A percentile compares a stretch with the other conserved stretches of the same genome.
phyloP scores from a whole-genome alignment of 2,329 filamentous ascomycete genomes.

The Helotiales sp. region DNA sequence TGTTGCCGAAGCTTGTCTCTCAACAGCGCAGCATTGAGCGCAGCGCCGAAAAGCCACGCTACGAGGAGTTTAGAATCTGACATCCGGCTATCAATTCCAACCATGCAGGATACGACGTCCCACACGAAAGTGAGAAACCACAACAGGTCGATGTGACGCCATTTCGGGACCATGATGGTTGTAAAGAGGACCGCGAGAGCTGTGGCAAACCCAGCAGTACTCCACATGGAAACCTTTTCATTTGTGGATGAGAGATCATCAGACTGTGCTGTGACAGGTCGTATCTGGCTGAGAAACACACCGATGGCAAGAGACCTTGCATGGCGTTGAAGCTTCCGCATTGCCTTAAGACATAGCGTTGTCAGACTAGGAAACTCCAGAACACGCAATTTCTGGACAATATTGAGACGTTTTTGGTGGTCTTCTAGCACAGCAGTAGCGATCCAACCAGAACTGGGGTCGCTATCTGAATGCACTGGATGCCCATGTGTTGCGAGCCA shows the following conservation, averaged over 20 bases:
- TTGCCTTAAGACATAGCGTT: background rate
- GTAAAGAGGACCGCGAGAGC: background rate
- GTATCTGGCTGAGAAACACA: background rate
- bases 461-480: background rate
- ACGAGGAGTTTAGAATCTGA: background rate
- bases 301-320: background rate
- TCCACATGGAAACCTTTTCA: background rate
- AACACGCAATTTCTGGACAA: no score
- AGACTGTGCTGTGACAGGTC: background rate
- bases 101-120: background rate
- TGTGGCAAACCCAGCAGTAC: background rate
- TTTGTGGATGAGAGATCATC: background rate
- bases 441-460: no score
- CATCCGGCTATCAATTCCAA: background rate
- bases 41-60: background rate
- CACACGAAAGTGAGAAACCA: background rate
- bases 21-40: background rate
- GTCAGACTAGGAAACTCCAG: background rate
- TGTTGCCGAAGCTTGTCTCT: background rate
- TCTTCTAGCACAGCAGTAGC: no score
- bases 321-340: background rate
- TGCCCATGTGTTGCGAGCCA: constrained; percentile 17
- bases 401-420: no score
- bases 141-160: background rate
- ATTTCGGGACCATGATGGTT: background rate